Evolutionary conservation across 768 basidiomycete genomes (phyloP).

Genomic region (Phylloporus sp.): DNA sequence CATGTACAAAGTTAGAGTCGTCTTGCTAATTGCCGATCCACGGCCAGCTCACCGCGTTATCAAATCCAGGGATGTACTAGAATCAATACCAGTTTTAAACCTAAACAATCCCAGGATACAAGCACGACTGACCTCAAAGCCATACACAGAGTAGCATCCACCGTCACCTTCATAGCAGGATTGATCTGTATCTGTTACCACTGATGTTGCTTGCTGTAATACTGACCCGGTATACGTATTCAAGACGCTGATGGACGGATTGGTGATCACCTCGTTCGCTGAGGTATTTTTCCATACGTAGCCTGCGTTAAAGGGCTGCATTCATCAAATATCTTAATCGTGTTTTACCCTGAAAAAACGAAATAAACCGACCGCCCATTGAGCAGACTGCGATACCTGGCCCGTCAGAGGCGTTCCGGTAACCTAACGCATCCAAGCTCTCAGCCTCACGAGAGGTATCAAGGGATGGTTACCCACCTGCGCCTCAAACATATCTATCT

Average conservation of each 20-base stretch:
- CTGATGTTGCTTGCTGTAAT: slow-evolving; percentile 78
- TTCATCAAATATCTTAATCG: not conserved
- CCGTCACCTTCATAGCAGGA: slow-evolving; percentile 61
- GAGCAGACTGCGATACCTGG: slow-evolving; percentile 79
- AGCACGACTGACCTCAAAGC: slow-evolving; percentile 58
- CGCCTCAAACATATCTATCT: slow-evolving; percentile 90
- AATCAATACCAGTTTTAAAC: not conserved
- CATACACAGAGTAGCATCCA: slow-evolving; percentile 70
- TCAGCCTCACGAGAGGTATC: slow-evolving; percentile 6
- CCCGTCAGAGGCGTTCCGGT: slow-evolving; percentile 42
- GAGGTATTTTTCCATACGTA: slow-evolving; percentile 68
- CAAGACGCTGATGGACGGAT: slow-evolving; percentile 50
- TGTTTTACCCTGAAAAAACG: not conserved
- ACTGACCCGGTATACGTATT: slow-evolving; percentile 68
- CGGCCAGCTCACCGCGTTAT: slow-evolving; percentile 48
- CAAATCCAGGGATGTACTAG: slow-evolving; percentile 53
- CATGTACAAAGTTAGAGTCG: not conserved
- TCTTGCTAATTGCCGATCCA: not conserved
- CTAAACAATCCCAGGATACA: not conserved
- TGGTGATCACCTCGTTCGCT: slow-evolving; percentile 51
- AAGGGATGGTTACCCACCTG: slow-evolving; percentile 36
- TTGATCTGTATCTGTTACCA: slow-evolving; percentile 62
- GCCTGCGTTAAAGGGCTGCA: slow-evolving; percentile 68
- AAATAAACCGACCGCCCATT: slow-evolving; percentile 63
- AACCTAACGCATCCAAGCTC: slow-evolving; percentile 39